Percentiles rank a stretch among this genome's conserved stretches.
Evolutionary conservation across 176 grass and related monocot species (phyloP).

Genomic region (Aegilops umbellulata): DNA sequence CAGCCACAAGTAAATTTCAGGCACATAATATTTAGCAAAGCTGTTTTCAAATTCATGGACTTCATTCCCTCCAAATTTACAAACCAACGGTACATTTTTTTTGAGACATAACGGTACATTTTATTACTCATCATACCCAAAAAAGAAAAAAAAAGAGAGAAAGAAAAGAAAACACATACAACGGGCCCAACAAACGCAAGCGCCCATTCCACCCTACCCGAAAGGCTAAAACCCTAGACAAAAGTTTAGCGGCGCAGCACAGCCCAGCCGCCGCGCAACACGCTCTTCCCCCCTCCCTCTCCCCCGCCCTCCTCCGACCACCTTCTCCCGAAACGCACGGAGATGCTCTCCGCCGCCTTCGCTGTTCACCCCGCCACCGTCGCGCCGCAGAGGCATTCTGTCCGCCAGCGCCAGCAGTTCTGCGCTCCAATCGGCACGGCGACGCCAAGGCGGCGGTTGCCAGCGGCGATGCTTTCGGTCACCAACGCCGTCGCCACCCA

Average conservation of each 20-base stretch:
- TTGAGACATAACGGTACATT: background rate
- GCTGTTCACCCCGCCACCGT: background rate
- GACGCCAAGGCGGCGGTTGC: conserved; percentile 1
- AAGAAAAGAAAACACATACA: background rate
- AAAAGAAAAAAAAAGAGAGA: background rate
- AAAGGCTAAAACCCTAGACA: conserved; percentile 3
- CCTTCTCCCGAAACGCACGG: background rate
- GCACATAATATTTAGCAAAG: too few species aligned
- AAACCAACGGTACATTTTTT: background rate
- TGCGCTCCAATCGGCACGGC: background rate
- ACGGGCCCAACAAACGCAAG: background rate
- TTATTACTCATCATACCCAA: background rate
- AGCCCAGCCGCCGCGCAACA: background rate
- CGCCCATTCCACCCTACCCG: background rate
- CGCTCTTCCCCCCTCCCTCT: background rate
- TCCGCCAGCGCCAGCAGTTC: background rate
- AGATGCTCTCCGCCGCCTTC: conserved; percentile 33
- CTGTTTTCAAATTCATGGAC: background rate
- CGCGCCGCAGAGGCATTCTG: background rate
- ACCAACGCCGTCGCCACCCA: conserved; percentile 4
- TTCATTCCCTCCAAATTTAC: background rate
- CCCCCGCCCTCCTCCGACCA: background rate
- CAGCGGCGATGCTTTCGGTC: conserved; percentile 15
- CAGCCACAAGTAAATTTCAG: too few species aligned
- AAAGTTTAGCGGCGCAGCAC: background rate